These are phyloP conservation scores for Phylloboletellus chloephorus DNA, from an alignment of 1,284 basidiomycete species.

Conservation along the genomic window DNA sequence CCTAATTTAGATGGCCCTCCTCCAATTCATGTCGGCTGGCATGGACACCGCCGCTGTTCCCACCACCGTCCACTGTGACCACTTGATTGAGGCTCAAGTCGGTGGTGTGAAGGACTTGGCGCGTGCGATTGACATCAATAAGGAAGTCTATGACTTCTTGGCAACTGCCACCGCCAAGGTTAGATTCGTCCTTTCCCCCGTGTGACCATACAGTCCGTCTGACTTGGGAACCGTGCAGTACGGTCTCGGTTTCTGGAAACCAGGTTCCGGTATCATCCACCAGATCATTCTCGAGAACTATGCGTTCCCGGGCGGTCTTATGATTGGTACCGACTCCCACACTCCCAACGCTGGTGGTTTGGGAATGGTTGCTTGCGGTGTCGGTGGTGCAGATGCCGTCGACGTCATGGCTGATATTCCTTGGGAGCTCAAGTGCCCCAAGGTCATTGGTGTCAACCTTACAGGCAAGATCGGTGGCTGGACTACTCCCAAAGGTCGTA, in stretches of 20 bases:
- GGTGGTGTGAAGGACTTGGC: conserved; percentile 92
- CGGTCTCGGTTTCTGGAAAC: conserved; percentile 99
- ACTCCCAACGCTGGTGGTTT: conserved; percentile 99
- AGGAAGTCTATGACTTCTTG: conserved; percentile 99
- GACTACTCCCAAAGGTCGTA: conserved; percentile 91
- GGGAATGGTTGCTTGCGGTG: conserved; percentile 98
- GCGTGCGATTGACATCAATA: conserved; percentile 92
- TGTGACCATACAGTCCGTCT: neutral
- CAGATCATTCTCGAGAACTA: conserved; percentile 99
- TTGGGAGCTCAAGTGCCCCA: conserved; percentile 99
- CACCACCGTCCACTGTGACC: conserved; percentile 98
- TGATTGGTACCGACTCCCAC: conserved; percentile 99
- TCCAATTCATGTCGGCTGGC: conserved; percentile 99
- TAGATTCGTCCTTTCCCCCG: conserved; percentile 14
- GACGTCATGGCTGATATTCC: conserved; percentile 97
- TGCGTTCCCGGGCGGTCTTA: conserved; percentile 96
- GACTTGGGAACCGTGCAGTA: conserved; percentile 47
- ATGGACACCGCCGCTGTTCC: conserved; percentile 97
- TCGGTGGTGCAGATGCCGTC: conserved; percentile 98
- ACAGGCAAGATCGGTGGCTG: conserved; percentile 94
- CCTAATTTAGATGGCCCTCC: conserved; percentile 84
- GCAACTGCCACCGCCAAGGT: conserved; percentile 95
- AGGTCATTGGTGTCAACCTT: conserved; percentile 97
- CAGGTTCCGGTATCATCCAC: conserved; percentile 97
- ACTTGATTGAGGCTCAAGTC: conserved; percentile 96